A percentile compares a stretch with the other conserved stretches of the same genome.
phyloP scores from a whole-genome alignment of 345 rosid genomes.

The Lagerstroemia speciosa region DNA sequence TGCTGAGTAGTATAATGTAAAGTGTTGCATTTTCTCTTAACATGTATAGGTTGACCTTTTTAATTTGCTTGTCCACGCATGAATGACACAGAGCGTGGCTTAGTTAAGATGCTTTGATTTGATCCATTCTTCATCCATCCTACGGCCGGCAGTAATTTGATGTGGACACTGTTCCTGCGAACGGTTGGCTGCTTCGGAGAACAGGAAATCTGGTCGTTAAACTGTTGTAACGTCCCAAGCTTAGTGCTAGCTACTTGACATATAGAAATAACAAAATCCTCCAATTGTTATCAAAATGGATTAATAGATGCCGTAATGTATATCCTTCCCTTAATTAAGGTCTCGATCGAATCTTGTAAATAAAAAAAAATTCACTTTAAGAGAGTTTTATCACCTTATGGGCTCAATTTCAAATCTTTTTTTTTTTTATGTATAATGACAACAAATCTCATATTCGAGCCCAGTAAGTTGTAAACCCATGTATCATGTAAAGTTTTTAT shows the following conservation, averaged over 20 bases:
- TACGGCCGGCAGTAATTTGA: slow-evolving; percentile 21
- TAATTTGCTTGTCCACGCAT: neutral
- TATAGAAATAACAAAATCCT: too few species aligned
- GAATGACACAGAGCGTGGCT: neutral
- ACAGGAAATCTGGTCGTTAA: neutral
- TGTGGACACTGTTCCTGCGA: slow-evolving; percentile 1
- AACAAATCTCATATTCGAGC: too few species aligned
- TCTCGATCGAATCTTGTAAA: too few species aligned
- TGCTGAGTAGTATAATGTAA: neutral
- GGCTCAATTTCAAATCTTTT: too few species aligned
- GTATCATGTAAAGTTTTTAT: too few species aligned
- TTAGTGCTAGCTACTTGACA: neutral
- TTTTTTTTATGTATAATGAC: too few species aligned
- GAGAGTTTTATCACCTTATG: too few species aligned
- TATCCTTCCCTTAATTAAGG: too few species aligned
- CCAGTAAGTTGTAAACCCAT: too few species aligned
- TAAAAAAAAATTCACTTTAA: too few species aligned
- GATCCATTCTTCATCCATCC: slow-evolving; percentile 9
- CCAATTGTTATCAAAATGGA: too few species aligned
- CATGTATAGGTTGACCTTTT: neutral
- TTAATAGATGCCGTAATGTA: too few species aligned
- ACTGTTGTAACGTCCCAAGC: neutral
- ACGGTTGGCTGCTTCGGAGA: neutral
- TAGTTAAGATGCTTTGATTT: slow-evolving; percentile 1
- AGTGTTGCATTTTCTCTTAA: neutral